Base-by-base conservation (phyloP, 768 basidiomycete genomes). In the Serendipita vermifera region DNA sequence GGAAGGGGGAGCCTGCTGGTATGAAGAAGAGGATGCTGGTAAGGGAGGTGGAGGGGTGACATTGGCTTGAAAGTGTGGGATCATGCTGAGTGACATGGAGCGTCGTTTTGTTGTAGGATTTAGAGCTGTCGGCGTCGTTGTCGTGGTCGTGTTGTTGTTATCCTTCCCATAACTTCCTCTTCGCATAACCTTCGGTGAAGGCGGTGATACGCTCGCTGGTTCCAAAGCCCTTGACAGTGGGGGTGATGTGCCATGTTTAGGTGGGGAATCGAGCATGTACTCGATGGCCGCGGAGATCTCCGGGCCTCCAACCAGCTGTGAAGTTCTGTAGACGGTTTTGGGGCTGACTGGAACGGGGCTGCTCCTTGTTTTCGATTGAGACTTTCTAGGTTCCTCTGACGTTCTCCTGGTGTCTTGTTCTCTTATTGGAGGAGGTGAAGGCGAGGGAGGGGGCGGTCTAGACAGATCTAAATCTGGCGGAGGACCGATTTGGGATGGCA, bases 61-160 rank as follows among this genome's bases (percentile, higher is more conserved):
- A 7, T 15, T 29, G 9, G 46, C 46, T 36, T 36, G 35, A 26
- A 29, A 22, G 11, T 20, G 46, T 51, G 46, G 46, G 29, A 51
- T 51, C 46, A 51, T 51, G 46, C 46, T 51, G 22, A 51, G 46
- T 27, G 46, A 51, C 46, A 51, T 51, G 32, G 46, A 51, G 17
- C 46, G 46, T n/a, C 46, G 46, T 29, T 51, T 51, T 15, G 22
- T 29, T 27, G 46, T 7, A 24, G 26, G 26, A 22, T 4, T 22
- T 5, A 31, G 46, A 24, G 46, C 9, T 41, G 39, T 9, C 15
- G 15, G 17, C 15, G 46, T n/a, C n/a, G n/a, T n/a, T n/a, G n/a
- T n/a, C n/a, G n/a, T n/a, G n/a, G n/a, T n/a, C n/a, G n/a, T n/a
- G n/a, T n/a, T n/a, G n/a, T n/a, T 31, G 29, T 26, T 51, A 15